Evolutionary conservation across 352 stramenopile genomes (phyloP), one percentile per base, ranked within the genome.

Genomic region (Phytophthora multivora): DNA sequence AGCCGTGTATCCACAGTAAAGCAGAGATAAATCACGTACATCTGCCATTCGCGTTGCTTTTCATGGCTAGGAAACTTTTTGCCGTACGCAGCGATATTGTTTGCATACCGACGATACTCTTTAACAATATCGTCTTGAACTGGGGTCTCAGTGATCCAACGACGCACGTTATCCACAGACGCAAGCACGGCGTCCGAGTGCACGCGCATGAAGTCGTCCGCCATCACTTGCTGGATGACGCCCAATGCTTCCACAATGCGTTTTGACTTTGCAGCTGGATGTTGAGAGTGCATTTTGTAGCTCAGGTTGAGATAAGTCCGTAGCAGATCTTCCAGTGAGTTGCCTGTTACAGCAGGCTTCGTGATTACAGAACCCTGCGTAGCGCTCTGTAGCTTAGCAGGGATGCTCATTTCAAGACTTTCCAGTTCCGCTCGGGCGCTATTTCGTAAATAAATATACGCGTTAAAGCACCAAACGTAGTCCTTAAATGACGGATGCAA

Each of bases 391-490:
- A 42, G 3, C 23, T 18, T 26, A 30, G 11, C 8, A 25, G 48
- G 31, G 41, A 66, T 49, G 1, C 30, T 59, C 68, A 60, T 67
- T 12, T 54, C 47, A 1, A 77, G 12, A 47, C 33, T 73, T 28
- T 77, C 59, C 6, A 77, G 41, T 25, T 71, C 43, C 3, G 54
- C 51, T 56, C 59, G 63, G 38, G 43, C 59, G 33, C 61, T 71
- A 26, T 49, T 36, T 45, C 56, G 19, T 9, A 62, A 36, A 15
- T n/a, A 66, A 49, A 43, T 25, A 25, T 8, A 51, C 4, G n/a
- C 4, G 28, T 33, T 33, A 33, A 5, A 30, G 26, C 26, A 30
- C 26, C 1, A 6, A 10, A 6, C 2, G 11, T 10, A 33, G 3
- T 12, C 28, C 3, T 11, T 1, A 36, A 51, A 50, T 19, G 2